These are phyloP conservation scores for Cardamine chenopodiifolia DNA, from an alignment of 345 rosid genomes.

Conservation along the genomic window DNA sequence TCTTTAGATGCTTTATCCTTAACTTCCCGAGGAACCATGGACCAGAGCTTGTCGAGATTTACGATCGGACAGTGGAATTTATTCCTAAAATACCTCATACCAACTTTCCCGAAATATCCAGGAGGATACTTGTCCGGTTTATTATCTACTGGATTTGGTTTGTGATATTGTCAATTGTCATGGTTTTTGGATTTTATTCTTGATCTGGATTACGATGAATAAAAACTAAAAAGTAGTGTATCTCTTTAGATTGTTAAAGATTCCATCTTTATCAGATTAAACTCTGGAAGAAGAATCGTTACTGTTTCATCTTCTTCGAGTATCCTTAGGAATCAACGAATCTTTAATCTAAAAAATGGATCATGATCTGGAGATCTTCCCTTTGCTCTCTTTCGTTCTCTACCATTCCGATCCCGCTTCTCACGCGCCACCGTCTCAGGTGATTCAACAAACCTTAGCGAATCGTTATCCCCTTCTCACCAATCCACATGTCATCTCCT, in stretches of 20 bases:
- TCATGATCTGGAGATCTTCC: slow-evolving; percentile 54
- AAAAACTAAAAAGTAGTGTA: too few species aligned
- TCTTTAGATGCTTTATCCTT: slow-evolving; percentile 57
- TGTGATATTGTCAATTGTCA: too few species aligned
- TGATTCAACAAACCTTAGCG: slow-evolving; percentile 40
- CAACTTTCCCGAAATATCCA: slow-evolving; percentile 43
- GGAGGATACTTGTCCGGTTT: slow-evolving; percentile 90
- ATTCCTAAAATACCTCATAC: slow-evolving; percentile 66
- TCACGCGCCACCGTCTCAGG: slow-evolving; percentile 49
- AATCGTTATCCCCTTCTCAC: slow-evolving; percentile 54
- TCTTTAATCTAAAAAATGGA: slow-evolving; percentile 44
- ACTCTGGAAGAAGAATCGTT: not conserved
- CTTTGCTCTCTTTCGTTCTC: slow-evolving; percentile 64
- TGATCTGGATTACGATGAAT: not conserved
- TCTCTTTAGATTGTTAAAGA: not conserved
- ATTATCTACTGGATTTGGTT: too few species aligned
- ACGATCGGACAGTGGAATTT: slow-evolving; percentile 62
- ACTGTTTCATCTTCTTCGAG: not conserved
- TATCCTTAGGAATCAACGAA: not conserved
- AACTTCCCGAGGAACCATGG: slow-evolving; percentile 54
- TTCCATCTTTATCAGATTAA: not conserved
- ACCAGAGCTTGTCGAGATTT: slow-evolving; percentile 71
- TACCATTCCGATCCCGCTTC: slow-evolving; percentile 53
- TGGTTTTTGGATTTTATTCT: not conserved
- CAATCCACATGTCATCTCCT: slow-evolving; percentile 53